Conservation (phyloP, 2,329 filamentous ascomycete genomes). For the Exophiala bonariae region DNA sequence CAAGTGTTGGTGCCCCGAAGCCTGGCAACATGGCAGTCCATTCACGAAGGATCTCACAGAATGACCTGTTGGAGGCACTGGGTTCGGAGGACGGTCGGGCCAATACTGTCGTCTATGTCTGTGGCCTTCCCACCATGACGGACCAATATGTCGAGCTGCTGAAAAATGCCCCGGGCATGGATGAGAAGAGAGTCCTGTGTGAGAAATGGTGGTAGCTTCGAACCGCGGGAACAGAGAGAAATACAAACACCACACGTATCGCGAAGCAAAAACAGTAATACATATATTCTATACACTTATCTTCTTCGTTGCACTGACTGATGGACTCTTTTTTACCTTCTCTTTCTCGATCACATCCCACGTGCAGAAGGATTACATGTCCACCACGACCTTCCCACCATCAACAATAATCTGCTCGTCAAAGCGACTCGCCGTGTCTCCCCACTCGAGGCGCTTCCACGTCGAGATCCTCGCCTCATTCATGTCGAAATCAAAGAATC, state of each 20-base stretch:
- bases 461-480: slow-evolving; percentile 85
- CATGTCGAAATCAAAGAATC: slow-evolving; percentile 91
- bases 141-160: slow-evolving; percentile 59
- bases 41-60: slow-evolving; percentile 35
- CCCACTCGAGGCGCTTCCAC: slow-evolving; percentile 83
- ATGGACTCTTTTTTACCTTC: background rate
- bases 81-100: slow-evolving; percentile 34
- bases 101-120: slow-evolving; percentile 62
- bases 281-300: no score
- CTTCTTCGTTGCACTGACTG: no score
- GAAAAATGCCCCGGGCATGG: slow-evolving; percentile 42
- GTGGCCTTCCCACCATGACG: slow-evolving; percentile 68
- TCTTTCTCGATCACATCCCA: background rate
- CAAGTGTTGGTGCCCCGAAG: background rate
- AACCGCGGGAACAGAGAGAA: background rate
- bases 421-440: slow-evolving; percentile 51
- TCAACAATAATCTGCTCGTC: slow-evolving; percentile 65
- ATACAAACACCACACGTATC: no score
- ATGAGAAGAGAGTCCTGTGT: slow-evolving; percentile 51
- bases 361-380: no score
- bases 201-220: slow-evolving; percentile 64
- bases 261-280: no score
- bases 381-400: slow-evolving; percentile 52
- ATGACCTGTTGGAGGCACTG: slow-evolving; percentile 38
- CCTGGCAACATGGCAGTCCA: slow-evolving; percentile 29